phyloP scores from a whole-genome alignment of 2,329 filamentous ascomycete species.

The Arachnopeziza araneosa region DNA sequence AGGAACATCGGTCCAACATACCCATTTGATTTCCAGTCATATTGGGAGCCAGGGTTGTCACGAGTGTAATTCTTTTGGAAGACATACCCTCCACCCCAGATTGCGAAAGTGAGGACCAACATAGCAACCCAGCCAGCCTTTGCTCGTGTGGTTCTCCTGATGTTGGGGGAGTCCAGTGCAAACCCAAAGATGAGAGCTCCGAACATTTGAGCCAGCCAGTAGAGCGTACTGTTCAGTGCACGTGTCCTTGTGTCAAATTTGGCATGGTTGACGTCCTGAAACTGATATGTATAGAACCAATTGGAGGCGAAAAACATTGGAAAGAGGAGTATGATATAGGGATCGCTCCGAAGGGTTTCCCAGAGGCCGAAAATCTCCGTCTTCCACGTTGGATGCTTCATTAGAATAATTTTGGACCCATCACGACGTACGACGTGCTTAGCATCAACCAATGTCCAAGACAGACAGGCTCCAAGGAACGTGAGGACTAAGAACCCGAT shows the following conservation, averaged over 20 bases:
- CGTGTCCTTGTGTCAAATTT: constrained; percentile 70
- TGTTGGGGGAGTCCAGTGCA: constrained; percentile 49
- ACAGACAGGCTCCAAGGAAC: constrained; percentile 62
- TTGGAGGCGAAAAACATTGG: constrained; percentile 79
- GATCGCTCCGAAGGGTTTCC: constrained; percentile 64
- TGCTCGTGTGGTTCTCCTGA: constrained; percentile 63
- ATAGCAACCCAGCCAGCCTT: constrained; percentile 57
- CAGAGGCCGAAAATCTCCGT: constrained; percentile 72
- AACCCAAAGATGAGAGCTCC: constrained; percentile 70
- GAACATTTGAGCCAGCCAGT: constrained; percentile 73
- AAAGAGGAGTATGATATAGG: constrained; percentile 70
- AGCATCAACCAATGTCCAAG: constrained; percentile 66
- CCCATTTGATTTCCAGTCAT: constrained; percentile 69
- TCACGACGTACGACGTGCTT: constrained; percentile 68
- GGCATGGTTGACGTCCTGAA: constrained; percentile 65
- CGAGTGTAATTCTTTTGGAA: constrained; percentile 58
- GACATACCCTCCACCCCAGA: constrained; percentile 80
- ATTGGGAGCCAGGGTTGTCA: constrained; percentile 53
- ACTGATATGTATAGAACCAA: constrained; percentile 76
- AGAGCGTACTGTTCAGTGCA: constrained; percentile 72
- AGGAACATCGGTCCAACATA: constrained; percentile 84
- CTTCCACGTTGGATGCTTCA: constrained; percentile 86
- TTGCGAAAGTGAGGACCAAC: constrained; percentile 63
- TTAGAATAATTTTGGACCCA: constrained; percentile 74
- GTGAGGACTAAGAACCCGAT: constrained; percentile 84